A percentile compares a stretch with the other conserved stretches of the same genome.
phyloP scores from a whole-genome alignment of 2,329 filamentous ascomycete species.

The Pseudocercospora cruenta region DNA sequence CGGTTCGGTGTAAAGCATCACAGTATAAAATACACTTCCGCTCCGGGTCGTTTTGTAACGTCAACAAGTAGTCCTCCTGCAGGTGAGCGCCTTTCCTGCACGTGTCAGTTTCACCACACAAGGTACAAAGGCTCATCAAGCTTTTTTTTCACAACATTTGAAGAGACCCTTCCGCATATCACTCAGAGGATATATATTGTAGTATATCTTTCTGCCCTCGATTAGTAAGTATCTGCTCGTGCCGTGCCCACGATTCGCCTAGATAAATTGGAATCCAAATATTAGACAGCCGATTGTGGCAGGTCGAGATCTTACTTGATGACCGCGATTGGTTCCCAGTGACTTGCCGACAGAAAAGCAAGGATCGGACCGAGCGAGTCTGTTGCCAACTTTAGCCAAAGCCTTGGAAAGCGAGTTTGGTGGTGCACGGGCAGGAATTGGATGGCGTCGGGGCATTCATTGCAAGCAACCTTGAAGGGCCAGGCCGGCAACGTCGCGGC shows the following conservation, averaged over 20 bases:
- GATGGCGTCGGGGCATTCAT: not conserved
- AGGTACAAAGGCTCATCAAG: constrained; percentile 1
- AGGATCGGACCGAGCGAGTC: not conserved
- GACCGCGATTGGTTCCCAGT: not conserved
- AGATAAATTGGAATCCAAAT: not conserved
- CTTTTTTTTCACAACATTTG: not conserved
- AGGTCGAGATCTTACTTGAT: too few species aligned
- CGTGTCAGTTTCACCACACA: constrained; percentile 3
- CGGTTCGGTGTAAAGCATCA: not conserved
- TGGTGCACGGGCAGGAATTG: not conserved
- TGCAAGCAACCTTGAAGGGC: not conserved
- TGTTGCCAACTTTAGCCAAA: not conserved
- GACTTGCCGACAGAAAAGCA: not conserved
- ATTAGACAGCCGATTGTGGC: too few species aligned
- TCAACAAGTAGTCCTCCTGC: not conserved
- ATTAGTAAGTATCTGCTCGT: too few species aligned
- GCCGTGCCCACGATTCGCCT: too few species aligned
- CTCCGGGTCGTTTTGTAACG: not conserved
- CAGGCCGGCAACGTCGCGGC: not conserved
- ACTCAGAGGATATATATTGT: not conserved
- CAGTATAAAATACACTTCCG: not conserved
- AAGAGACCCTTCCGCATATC: not conserved
- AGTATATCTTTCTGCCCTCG: too few species aligned
- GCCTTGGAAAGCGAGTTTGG: not conserved
- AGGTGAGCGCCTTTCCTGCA: constrained; percentile 4